phyloP scores from a whole-genome alignment of 1,284 basidiomycete genomes.

The Fomes fomentarius region DNA sequence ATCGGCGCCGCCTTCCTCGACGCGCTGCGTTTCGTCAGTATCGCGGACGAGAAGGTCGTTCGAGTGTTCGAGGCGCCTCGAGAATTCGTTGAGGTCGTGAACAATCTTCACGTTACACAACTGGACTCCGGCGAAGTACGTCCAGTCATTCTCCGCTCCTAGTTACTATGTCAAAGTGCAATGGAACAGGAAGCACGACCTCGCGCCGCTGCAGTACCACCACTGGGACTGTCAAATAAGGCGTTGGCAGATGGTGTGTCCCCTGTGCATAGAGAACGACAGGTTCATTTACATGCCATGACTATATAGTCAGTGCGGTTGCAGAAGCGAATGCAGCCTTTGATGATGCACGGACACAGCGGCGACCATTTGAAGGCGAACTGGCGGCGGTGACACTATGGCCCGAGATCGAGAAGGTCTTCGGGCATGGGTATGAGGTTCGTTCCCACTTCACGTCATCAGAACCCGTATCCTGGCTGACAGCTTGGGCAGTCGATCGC shows the following conservation, averaged over 20 bases:
- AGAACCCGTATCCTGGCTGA: no score
- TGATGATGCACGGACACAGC: conserved; percentile 28
- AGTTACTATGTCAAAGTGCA: neutral
- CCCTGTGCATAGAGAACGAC: neutral
- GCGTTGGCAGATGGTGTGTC: conserved; percentile 58
- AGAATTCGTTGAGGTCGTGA: conserved; percentile 70
- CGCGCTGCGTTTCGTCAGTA: conserved; percentile 79
- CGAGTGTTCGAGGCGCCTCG: conserved; percentile 89
- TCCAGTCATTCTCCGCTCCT: neutral
- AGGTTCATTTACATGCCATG: neutral
- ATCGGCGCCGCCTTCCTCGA: conserved; percentile 80
- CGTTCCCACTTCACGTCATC: conserved; percentile 9
- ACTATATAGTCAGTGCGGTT: conserved; percentile 13
- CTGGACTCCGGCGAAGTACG: conserved; percentile 51
- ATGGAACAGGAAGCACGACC: conserved; percentile 43
- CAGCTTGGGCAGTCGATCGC: conserved; percentile 68
- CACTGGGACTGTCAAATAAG: conserved; percentile 76
- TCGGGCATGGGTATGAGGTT: conserved; percentile 97
- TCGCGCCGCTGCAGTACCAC: conserved; percentile 73
- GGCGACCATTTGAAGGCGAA: conserved; percentile 82
- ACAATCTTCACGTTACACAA: conserved; percentile 50
- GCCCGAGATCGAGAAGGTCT: conserved; percentile 97
- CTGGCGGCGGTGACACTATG: conserved; percentile 88
- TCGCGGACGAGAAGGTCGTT: conserved; percentile 92
- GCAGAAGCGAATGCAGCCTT: conserved; percentile 15